Evolutionary conservation across 2,329 filamentous ascomycete species (phyloP).

Genomic region (Pseudogymnoascus sp.): DNA sequence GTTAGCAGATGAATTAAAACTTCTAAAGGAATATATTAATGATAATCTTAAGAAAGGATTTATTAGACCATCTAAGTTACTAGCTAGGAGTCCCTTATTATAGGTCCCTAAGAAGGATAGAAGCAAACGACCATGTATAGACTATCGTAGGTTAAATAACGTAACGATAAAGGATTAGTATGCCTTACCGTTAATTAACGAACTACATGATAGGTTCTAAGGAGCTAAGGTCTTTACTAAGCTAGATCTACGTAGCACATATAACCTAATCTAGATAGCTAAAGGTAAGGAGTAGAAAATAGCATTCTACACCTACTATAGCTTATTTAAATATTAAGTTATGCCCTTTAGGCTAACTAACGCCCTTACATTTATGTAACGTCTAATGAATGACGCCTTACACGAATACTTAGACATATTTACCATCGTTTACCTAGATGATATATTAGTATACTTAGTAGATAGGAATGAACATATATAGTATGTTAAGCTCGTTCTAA

Average conservation of each 20-base stretch:
- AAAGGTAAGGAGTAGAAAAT: conserved; percentile 29
- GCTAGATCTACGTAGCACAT: conserved; percentile 26
- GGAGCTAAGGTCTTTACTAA: conserved; percentile 25
- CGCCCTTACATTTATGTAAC: conserved; percentile 21
- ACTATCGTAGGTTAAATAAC: conserved; percentile 30
- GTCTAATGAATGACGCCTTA: conserved; percentile 22
- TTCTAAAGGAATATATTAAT: conserved; percentile 16
- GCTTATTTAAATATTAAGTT: conserved; percentile 29
- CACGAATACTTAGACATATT: neutral
- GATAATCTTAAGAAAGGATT: conserved; percentile 16
- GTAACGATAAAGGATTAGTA: conserved; percentile 30
- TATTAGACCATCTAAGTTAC: conserved; percentile 16
- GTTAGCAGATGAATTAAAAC: conserved; percentile 10
- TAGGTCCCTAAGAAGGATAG: conserved; percentile 28
- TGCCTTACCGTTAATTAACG: conserved; percentile 25
- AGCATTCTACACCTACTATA: conserved; percentile 27
- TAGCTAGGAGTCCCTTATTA: conserved; percentile 20
- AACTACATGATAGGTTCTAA: conserved; percentile 23
- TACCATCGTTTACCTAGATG: conserved; percentile 21
- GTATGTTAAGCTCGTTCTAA: conserved; percentile 10
- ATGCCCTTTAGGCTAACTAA: conserved; percentile 22
- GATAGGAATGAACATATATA: conserved; percentile 12
- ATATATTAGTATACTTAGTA: conserved; percentile 27
- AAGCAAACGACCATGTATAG: conserved; percentile 26
- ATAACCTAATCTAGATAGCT: conserved; percentile 27